Evolutionary conservation across 2,329 filamentous ascomycete species (phyloP).

Genomic region (Monilinia laxa): DNA sequence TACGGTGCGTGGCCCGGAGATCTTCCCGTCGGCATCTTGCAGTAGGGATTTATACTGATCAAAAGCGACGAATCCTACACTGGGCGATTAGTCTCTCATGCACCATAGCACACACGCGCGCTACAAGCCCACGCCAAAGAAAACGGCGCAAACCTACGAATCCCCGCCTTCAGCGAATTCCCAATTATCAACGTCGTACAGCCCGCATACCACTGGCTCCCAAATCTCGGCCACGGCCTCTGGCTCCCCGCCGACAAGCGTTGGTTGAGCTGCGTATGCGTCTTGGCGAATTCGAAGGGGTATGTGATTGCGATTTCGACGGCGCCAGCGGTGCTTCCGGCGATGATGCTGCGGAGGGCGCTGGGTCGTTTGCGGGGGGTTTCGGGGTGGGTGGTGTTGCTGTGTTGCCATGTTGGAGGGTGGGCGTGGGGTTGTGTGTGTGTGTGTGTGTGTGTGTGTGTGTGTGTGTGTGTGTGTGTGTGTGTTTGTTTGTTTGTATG

Average conservation of each 20-base stretch:
- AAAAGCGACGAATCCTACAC: conserved; percentile 83
- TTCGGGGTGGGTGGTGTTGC: too few species aligned
- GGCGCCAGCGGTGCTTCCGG: conserved; percentile 89
- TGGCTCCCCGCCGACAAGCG: conserved; percentile 78
- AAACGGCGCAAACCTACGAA: conserved; percentile 53
- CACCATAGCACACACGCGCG: too few species aligned
- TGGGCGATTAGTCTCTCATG: too few species aligned
- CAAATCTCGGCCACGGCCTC: conserved; percentile 92
- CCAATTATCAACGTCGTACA: conserved; percentile 97
- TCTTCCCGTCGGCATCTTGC: conserved; percentile 79
- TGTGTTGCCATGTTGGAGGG: too few species aligned
- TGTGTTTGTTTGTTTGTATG: too few species aligned
- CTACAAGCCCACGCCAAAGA: too few species aligned
- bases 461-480: too few species aligned
- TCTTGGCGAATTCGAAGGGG: conserved; percentile 96
- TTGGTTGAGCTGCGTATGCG: conserved; percentile 87
- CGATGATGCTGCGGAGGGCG: conserved; percentile 82
- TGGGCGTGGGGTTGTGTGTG: conserved; percentile 24
- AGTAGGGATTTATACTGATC: conserved; percentile 88
- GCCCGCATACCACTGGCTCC: conserved; percentile 92
- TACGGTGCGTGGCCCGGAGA: conserved; percentile 87
- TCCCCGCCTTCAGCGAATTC: conserved; percentile 94
- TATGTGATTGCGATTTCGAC: conserved; percentile 79
- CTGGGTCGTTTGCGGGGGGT: conserved; percentile 54
- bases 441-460: too few species aligned